Percentiles rank a stretch among this genome's conserved stretches.
Conservation (phyloP, 306 rosid species). For the Aeschynomene evenia region DNA sequence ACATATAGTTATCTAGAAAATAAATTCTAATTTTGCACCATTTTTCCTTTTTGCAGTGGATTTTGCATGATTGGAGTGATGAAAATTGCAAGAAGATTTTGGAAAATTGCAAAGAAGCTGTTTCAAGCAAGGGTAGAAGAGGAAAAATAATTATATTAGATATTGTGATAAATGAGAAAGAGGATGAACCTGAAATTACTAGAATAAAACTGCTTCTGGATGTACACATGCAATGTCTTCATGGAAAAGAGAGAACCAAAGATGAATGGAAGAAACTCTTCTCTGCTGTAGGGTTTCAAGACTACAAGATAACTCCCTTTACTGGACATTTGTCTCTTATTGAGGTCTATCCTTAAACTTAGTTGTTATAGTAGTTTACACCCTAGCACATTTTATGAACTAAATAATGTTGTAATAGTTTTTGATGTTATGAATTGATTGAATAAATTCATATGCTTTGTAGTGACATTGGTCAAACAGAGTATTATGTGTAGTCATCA, state of each 20-base stretch:
- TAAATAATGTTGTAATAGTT: neutral
- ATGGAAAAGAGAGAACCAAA: slow-evolving; percentile 37
- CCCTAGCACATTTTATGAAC: neutral
- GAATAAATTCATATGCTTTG: neutral
- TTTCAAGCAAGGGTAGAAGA: slow-evolving; percentile 19
- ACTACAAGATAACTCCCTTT: slow-evolving; percentile 36
- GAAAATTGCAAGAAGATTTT: slow-evolving; percentile 40
- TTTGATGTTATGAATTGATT: neutral
- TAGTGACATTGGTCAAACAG: neutral
- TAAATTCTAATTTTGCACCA: neutral
- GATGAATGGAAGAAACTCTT: slow-evolving; percentile 50
- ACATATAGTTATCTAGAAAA: no score
- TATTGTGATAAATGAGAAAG: slow-evolving; percentile 31
- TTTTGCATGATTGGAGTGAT: slow-evolving; percentile 37
- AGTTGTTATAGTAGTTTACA: neutral
- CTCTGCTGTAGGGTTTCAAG: slow-evolving; percentile 40
- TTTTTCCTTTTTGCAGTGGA: neutral
- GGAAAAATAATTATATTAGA: slow-evolving; percentile 52
- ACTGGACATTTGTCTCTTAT: slow-evolving; percentile 43
- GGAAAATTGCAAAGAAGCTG: slow-evolving; percentile 38
- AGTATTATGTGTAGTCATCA: neutral
- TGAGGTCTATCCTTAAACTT: slow-evolving; percentile 46
- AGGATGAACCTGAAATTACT: slow-evolving; percentile 23
- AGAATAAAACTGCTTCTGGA: slow-evolving; percentile 35
- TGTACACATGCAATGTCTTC: slow-evolving; percentile 31